phyloP scores from a whole-genome alignment of 192 early-diverging fungal species.

The Podila minutissima region DNA sequence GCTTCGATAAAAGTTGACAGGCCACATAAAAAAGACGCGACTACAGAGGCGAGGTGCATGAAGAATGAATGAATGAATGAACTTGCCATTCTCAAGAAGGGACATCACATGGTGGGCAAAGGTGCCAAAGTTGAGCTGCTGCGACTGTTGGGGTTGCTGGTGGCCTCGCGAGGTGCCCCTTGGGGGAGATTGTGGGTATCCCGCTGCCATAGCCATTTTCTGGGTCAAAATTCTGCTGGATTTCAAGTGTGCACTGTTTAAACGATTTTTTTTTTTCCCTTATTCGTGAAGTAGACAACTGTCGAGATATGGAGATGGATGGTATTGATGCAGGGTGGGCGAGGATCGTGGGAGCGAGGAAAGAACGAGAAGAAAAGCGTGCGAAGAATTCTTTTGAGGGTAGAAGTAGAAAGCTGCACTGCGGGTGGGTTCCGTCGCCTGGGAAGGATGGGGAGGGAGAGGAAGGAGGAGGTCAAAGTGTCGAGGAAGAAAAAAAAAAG shows the following conservation, averaged over 20 bases:
- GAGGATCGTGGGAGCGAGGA: too few species aligned
- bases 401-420: too few species aligned
- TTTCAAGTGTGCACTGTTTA: too few species aligned
- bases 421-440: background rate
- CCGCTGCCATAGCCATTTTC: conserved; percentile 50
- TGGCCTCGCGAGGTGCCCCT: conserved; percentile 18
- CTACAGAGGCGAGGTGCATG: background rate
- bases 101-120: conserved; percentile 50
- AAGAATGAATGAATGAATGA: background rate
- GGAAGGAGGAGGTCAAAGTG: background rate
- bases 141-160: conserved; percentile 32
- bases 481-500: background rate
- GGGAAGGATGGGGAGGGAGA: background rate
- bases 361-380: background rate
- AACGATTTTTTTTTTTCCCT: background rate
- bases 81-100: conserved; percentile 50
- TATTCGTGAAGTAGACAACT: too few species aligned
- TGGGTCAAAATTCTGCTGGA: background rate
- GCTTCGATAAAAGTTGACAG: too few species aligned
- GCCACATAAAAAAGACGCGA: too few species aligned
- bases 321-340: too few species aligned
- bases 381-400: background rate
- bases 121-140: conserved; percentile 46
- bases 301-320: too few species aligned
- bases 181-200: conserved; percentile 27